Base-by-base conservation (phyloP, 805 yeast genomes). In the Metschnikowia shivogae region DNA sequence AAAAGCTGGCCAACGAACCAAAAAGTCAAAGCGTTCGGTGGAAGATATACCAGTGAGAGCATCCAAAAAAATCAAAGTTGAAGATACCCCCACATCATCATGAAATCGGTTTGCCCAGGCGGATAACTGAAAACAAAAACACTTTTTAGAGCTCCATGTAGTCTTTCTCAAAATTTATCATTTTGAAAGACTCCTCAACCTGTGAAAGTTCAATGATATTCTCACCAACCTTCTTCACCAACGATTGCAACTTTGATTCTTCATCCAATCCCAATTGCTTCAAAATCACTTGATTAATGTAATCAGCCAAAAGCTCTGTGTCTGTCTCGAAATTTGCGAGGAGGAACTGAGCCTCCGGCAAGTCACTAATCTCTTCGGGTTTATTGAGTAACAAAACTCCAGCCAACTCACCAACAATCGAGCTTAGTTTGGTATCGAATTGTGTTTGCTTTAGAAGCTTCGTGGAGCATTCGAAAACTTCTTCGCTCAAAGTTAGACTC, bases 101-200 rank as follows among this genome's bases (percentile, higher is more conserved):
- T 12, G 26, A 27, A 12, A 14, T 27, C 37, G 6, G 17, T 6
- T 36, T 26, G 12, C 1, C 13, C 31, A n/a, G 31, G 12, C 13
- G 7, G 5, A 29, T 29, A 11, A 9, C 4, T 11, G 8, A 27
- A 10, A 19, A 17, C 32, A 28, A 17, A n/a, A 14, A 20, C 12
- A n/a, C n/a, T 8, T 7, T 6, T 20, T 37, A 37, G 17, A 30
- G 34, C 19, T 62, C 62, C 35, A 66, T 42, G 50, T 64, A 62
- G 53, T 70, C 74, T 39, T 50, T 58, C 36, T 70, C 71, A 40
- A 63, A 68, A 48, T 69, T 69, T 13, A 68, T 56, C 53, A 71
- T 55, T 50, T 62, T 54, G 50, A 67, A 71, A 34, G 60, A 59
- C 29, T 62, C 63, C 47, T 70, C 74, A 44, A 59, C 52, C 37